Evolutionary conservation across 495 filamentous ascomycete species (phyloP).

Genomic region (Aspergillus carlsbadensis): DNA sequence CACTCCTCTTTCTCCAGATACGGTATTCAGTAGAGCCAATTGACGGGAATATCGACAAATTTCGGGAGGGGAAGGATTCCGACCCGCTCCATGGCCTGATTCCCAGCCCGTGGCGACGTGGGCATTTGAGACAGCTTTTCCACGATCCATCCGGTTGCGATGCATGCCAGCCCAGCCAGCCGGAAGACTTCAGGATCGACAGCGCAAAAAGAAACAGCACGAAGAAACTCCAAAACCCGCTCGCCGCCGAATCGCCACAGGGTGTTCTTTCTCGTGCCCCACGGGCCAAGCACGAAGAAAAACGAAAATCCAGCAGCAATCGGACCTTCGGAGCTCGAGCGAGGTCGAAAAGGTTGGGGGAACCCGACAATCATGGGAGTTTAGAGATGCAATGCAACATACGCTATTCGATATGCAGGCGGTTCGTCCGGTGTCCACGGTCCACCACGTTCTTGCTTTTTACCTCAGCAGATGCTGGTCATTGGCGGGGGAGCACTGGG

Average conservation of each 20-base stretch:
- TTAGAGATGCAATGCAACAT: constrained; percentile 9
- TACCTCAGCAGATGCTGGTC: constrained; percentile 5
- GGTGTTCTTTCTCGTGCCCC: constrained; percentile 13
- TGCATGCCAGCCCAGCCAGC: constrained; percentile 11
- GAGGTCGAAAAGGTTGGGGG: background rate
- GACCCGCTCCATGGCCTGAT: constrained; percentile 11
- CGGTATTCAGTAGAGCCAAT: constrained; percentile 20
- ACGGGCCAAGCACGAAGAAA: constrained; percentile 11
- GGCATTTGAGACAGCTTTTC: constrained; percentile 11
- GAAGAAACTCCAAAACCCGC: constrained; percentile 14
- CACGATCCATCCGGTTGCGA: constrained; percentile 6
- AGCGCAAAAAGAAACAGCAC: constrained; percentile 6
- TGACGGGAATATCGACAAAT: background rate
- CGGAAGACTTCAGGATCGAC: constrained; percentile 16
- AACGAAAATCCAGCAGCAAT: constrained; percentile 1
- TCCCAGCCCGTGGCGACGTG: constrained; percentile 3
- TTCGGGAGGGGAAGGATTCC: constrained; percentile 3
- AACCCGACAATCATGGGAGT: background rate
- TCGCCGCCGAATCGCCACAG: constrained; percentile 15
- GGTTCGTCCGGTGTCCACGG: constrained; percentile 15
- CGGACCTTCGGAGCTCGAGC: constrained; percentile 12
- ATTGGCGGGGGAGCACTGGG: constrained; percentile 7
- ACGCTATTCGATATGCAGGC: constrained; percentile 3
- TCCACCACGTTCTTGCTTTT: constrained; percentile 13
- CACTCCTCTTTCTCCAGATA: constrained; percentile 19